Conservation (phyloP, 2,329 filamentous ascomycete species). For the Septoria linicola region DNA sequence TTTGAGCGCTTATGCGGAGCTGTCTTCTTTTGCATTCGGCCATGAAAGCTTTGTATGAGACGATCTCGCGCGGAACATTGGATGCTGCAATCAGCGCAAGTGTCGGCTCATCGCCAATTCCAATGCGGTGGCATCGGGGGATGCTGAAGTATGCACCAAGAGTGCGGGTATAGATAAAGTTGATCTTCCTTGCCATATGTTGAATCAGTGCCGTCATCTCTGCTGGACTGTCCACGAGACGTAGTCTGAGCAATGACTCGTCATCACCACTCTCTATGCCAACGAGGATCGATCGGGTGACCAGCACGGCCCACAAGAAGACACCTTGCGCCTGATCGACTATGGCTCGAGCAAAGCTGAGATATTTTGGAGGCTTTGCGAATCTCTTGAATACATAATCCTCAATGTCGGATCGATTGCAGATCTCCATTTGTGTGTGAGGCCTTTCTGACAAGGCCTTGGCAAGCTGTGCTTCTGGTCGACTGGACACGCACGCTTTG, state of each 20-base stretch:
- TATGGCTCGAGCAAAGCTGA: background rate
- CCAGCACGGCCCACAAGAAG: constrained; percentile 19
- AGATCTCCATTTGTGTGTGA: background rate
- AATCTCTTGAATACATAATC: background rate
- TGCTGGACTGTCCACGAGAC: background rate
- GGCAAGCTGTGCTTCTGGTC: background rate
- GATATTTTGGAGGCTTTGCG: background rate
- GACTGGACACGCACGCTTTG: constrained; percentile 2
- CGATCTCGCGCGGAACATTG: background rate
- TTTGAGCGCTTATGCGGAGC: constrained; percentile 1
- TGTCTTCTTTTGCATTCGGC: background rate
- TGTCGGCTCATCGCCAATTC: constrained; percentile 4
- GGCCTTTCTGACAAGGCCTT: background rate
- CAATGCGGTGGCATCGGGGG: background rate
- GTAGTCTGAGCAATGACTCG: background rate
- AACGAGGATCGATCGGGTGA: constrained; percentile 2
- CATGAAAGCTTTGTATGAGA: background rate
- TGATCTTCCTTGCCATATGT: background rate
- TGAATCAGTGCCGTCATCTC: constrained; percentile 2
- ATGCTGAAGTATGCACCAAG: constrained; percentile 1
- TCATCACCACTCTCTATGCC: constrained; percentile 15
- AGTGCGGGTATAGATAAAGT: background rate
- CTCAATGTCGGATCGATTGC: background rate
- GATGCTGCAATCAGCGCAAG: background rate
- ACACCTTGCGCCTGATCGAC: constrained; percentile 17